Conservation (phyloP, 2,329 filamentous ascomycete genomes). For the Ceratocystis colombiana region DNA sequence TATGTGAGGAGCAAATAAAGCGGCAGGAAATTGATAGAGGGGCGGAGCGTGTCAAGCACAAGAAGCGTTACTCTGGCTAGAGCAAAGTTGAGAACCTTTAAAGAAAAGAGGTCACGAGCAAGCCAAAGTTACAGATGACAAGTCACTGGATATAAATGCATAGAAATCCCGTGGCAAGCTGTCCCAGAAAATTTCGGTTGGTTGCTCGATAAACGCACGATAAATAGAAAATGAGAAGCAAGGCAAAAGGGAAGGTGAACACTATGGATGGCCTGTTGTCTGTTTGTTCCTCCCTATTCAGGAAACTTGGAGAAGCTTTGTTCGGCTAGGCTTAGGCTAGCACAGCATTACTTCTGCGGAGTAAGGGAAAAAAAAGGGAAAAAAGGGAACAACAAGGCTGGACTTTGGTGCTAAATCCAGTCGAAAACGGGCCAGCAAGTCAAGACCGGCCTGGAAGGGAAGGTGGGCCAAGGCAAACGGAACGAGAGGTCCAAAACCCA, state of each 20-base stretch:
- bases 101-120: neutral
- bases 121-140: neutral
- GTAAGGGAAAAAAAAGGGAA: neutral
- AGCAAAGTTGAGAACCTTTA: neutral
- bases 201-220: neutral
- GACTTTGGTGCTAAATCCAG: neutral
- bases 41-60: neutral
- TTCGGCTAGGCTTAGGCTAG: neutral
- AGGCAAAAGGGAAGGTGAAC: neutral
- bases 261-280: neutral
- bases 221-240: neutral
- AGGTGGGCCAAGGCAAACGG: slow-evolving; percentile 7
- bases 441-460: neutral
- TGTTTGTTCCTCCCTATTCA: neutral
- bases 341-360: neutral
- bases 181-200: neutral
- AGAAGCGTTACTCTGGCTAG: neutral
- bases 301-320: slow-evolving; percentile 17
- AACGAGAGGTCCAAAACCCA: neutral
- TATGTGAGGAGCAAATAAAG: neutral
- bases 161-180: neutral
- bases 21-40: neutral
- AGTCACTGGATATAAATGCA: neutral
- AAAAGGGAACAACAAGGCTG: slow-evolving; percentile 10
- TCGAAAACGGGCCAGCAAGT: neutral